Conservation (phyloP, 371 early-diverging fungal species). For the Cokeromyces recurvatus region DNA sequence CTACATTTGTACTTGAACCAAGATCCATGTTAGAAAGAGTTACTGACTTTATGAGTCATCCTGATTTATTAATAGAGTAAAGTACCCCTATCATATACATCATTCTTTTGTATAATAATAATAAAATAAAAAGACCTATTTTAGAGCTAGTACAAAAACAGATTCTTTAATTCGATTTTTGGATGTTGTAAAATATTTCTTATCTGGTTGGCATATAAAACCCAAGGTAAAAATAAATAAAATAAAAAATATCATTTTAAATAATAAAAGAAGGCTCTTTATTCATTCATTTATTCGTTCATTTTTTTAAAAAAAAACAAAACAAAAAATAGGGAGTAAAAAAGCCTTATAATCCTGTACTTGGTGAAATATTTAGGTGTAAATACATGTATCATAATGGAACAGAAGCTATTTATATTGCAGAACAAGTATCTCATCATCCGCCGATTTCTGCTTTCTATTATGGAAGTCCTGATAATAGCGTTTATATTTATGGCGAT, state of each 20-base stretch:
- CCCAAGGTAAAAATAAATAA: conserved; percentile 67
- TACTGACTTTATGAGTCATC: conserved; percentile 93
- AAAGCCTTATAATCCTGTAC: conserved; percentile 73
- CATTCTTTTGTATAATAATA: no score
- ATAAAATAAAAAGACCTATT: no score
- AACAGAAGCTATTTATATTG: conserved; percentile 73
- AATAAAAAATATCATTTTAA: no score
- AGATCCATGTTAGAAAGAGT: conserved; percentile 92
- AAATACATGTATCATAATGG: conserved; percentile 66
- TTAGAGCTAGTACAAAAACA: conserved; percentile 52
- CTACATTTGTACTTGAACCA: conserved; percentile 94
- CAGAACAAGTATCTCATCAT: conserved; percentile 95
- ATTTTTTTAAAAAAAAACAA: not conserved
- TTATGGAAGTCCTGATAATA: conserved; percentile 80
- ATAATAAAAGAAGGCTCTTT: no score
- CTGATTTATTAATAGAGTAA: conserved; percentile 80
- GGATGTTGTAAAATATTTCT: conserved; percentile 78
- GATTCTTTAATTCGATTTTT: conserved; percentile 82
- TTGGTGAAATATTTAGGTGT: conserved; percentile 90
- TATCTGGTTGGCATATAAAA: conserved; percentile 93
- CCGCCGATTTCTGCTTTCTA: conserved; percentile 89
- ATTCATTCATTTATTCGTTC: no score
- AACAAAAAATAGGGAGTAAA: conserved; percentile 13
- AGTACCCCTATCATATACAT: no score
- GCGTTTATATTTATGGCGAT: conserved; percentile 77